Evolutionary conservation across 1,139 yeast genomes (phyloP).

Genomic region (Lodderomyces jiufengensis): DNA sequence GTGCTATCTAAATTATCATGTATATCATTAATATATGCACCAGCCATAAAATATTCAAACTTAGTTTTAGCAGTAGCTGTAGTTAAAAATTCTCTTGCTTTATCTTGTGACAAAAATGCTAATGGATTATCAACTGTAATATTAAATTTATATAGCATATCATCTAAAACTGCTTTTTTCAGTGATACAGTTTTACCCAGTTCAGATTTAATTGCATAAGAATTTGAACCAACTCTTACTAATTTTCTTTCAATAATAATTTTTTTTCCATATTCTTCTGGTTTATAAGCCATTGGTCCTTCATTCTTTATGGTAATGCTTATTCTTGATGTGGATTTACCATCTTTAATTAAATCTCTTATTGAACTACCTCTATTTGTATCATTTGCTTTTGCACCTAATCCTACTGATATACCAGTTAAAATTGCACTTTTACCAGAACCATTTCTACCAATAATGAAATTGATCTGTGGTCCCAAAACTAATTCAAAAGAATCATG

Average conservation of each 20-base stretch:
- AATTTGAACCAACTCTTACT: conserved; percentile 45
- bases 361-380: conserved; percentile 80
- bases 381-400: conserved; percentile 93
- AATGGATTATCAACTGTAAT: conserved; percentile 88
- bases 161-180: conserved; percentile 63
- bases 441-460: conserved; percentile 92
- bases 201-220: conserved; percentile 53
- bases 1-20: conserved; percentile 46
- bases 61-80: conserved; percentile 68
- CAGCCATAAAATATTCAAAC: conserved; percentile 74
- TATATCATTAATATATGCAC: conserved; percentile 67
- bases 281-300: conserved; percentile 63
- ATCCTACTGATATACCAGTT: conserved; percentile 85
- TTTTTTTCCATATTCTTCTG: conserved; percentile 59
- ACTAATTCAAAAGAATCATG: conserved; percentile 75
- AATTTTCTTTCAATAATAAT: conserved; percentile 74
- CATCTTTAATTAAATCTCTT: conserved; percentile 73
- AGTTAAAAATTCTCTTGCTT: conserved; percentile 85
- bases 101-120: conserved; percentile 90
- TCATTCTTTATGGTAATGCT: conserved; percentile 58
- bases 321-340: conserved; percentile 61
- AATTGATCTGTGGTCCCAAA: conserved; percentile 82
- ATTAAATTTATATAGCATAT: conserved; percentile 65
- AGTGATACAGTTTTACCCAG: conserved; percentile 52
- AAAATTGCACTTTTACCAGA: conserved; percentile 92